Base-by-base conservation (phyloP, 345 rosid genomes). In the Pistacia integerrima region DNA sequence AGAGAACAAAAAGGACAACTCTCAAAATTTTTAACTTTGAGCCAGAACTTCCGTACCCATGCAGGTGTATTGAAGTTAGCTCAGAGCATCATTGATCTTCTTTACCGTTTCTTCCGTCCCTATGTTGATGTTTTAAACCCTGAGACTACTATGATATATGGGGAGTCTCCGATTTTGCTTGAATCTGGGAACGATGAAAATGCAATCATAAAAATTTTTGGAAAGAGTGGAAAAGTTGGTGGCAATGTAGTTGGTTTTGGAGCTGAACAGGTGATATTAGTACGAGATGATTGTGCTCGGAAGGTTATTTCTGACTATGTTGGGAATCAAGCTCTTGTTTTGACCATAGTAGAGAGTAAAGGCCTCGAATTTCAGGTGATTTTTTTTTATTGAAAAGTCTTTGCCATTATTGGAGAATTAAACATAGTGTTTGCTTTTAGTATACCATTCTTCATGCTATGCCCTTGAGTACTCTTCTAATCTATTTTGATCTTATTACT, bases 1-100 rank as follows among this genome's bases (percentile, higher is more conserved):
- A 80, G 55, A 54, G 74, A 68, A n/a, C 79, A 71, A 72, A 87
- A 87, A 61, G 87, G 88, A 49, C 77, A 77, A 77, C 55, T 84
- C 8, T 86, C 91, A 1, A 67, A 77, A 64, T 20, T 22, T 82
- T 83, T 64, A 82, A 82, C 8, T 72, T 72, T 86, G 84, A 81
- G 70, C 74, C 89, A 85, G 69, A 88, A 90, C 75, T 86, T 88
- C 52, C 88, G 90, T 10, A 86, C 89, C 30, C 91, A 88, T 81
- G 78, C 66, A 67, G 87, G 88, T 64, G 82, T 90, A 18, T 76
- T 90, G 14, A 82, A 84, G 57, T 61, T 90, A 75, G 88, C 90
- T 4, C 91, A 87, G 62, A 89, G 89, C 74, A 79, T 89, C 12
- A 78, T 84, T 11, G 86, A 87, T 38, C 82, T 87, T 38, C 83